These are phyloP conservation scores for Calonectria leucothoes DNA, from an alignment of 2,329 filamentous ascomycete genomes.

Conservation along the genomic window DNA sequence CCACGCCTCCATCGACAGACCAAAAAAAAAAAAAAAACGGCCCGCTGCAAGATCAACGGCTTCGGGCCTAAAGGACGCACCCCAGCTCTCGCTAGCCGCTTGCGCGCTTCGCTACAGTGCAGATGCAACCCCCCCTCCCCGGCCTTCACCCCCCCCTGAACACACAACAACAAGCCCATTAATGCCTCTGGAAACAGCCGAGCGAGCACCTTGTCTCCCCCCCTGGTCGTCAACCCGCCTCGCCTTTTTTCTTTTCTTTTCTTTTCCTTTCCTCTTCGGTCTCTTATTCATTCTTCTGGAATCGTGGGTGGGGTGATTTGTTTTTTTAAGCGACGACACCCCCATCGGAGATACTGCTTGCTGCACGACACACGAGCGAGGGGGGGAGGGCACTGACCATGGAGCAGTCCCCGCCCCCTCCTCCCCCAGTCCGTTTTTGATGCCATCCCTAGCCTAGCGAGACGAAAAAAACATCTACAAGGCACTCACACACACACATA, in stretches of 20 bases:
- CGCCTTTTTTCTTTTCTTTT: neutral
- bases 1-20: neutral
- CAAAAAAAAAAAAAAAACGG: neutral
- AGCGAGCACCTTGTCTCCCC: neutral
- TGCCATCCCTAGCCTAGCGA: neutral
- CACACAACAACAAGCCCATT: neutral
- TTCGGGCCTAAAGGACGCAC: conserved; percentile 4
- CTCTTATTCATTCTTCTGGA: conserved; percentile 6
- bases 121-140: neutral
- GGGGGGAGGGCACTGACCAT: neutral
- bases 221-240: neutral
- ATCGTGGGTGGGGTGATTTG: conserved; percentile 15
- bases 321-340: neutral
- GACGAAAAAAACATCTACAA: too few relatives aligned
- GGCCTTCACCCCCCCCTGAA: too few relatives aligned
- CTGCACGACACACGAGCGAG: conserved; percentile 17
- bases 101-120: neutral
- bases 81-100: neutral
- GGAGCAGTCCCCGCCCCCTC: too few relatives aligned
- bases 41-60: neutral
- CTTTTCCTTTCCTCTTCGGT: too few relatives aligned
- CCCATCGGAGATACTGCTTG: conserved; percentile 18
- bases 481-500: too few relatives aligned
- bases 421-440: neutral
- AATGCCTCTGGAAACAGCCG: neutral